Evolutionary conservation across 2,329 filamentous ascomycete species (phyloP).

Genomic region (Penicillium polonicum): DNA sequence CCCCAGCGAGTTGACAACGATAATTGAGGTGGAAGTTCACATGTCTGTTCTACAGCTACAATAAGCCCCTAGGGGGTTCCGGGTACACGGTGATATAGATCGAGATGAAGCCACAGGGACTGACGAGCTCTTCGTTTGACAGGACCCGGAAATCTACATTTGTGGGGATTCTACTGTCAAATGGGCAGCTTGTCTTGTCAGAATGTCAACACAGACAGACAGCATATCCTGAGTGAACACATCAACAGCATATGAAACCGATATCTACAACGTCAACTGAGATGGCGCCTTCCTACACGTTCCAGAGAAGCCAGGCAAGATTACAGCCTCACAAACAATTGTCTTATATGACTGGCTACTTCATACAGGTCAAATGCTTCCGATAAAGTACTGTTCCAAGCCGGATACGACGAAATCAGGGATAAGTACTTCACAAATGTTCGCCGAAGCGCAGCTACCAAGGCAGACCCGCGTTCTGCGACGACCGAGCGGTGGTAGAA

Average conservation of each 20-base stretch:
- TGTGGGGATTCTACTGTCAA: background rate
- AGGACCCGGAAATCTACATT: background rate
- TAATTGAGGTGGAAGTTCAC: background rate
- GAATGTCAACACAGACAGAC: background rate
- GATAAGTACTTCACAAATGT: background rate
- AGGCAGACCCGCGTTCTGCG: background rate
- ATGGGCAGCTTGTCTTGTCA: background rate
- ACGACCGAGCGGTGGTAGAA: background rate
- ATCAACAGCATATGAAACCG: background rate
- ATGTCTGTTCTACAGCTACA: background rate
- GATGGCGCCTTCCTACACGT: background rate
- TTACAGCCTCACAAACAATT: background rate
- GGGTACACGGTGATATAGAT: background rate
- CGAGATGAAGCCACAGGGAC: too few relatives aligned
- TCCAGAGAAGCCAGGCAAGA: background rate
- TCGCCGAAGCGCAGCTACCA: background rate
- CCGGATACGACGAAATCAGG: background rate
- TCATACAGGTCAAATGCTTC: too few relatives aligned
- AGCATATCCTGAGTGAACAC: background rate
- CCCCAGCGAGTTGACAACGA: background rate
- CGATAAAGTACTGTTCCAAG: background rate
- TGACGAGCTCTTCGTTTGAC: background rate
- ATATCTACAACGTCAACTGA: background rate
- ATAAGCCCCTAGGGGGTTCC: too few relatives aligned
- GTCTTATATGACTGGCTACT: background rate